Base-by-base conservation (phyloP, 257 asterid species). In the Solanum verrucosum region DNA sequence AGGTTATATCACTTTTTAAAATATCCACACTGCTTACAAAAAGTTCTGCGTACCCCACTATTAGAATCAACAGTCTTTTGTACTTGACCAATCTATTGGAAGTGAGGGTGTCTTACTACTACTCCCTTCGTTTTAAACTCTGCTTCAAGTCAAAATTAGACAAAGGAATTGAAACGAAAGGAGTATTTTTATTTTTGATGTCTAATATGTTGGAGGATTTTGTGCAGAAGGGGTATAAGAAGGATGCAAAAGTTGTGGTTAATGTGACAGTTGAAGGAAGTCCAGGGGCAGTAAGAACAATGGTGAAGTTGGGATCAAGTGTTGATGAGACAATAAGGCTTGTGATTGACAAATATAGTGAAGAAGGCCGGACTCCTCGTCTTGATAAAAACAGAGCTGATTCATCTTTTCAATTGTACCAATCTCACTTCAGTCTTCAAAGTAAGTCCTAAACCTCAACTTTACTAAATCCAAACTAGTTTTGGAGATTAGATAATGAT, bases 181-280 rank as follows among this genome's bases (percentile, higher is more conserved):
- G 16, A 8, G 14, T 8, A 60, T 60, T 60, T 8, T 59, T 59
- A 7, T 21, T 18, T 68, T 40, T 12, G 42, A 67, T 71, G 44
- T 31, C 60, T 84, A 52, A 56, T 83, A 68, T 88, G 60, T 72
- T 72, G 40, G 5, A 35, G 33, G 21, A 4, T 4, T 12, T 63
- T 5, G 37, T 37, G 35, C 56, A n/a, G 86, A 90, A 92, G 93
- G 92, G 91, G 65, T 94, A 88, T 65, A 86, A 90, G 29, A 93
- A 90, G 89, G 98, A 95, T 37, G 90, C 94, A 33, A 95, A 95
- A 89, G 98, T 94, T 86, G 97, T 95, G 42, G 91, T 95, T 42
- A 91, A 89, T 90, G 98, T 95, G 86, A 93, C 93, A 15, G 95
- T 95, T 12, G 98, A 94, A 86, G 97, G 96, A 46, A 94, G 98